Evolutionary conservation across 257 asterid genomes (phyloP).

Genomic region (Capsicum pubescens): DNA sequence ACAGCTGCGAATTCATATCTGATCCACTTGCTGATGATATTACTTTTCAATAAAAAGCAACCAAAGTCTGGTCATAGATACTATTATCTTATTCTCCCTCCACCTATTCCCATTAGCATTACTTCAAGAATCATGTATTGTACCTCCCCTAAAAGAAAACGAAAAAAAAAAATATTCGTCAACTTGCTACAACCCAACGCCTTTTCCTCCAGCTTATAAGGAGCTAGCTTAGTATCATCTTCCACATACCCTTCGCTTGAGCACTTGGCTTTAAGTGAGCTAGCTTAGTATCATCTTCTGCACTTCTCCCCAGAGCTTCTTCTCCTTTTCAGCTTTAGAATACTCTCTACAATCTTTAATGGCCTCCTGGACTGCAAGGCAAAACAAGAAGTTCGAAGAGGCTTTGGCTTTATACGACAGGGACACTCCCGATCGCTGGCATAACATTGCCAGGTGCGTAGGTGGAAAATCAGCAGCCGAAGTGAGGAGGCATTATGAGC

Average conservation of each 20-base stretch:
- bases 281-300: slow-evolving; percentile 32
- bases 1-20: slow-evolving; percentile 50
- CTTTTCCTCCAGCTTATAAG: slow-evolving; percentile 26
- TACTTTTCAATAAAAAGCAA: slow-evolving; percentile 44
- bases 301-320: neutral
- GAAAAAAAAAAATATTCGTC: slow-evolving; percentile 41
- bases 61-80: slow-evolving; percentile 31
- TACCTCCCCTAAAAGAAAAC: neutral
- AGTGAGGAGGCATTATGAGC: slow-evolving; percentile 49
- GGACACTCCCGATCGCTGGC: slow-evolving; percentile 62
- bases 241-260: slow-evolving; percentile 42
- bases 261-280: slow-evolving; percentile 39
- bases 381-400: slow-evolving; percentile 58
- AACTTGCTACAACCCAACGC: slow-evolving; percentile 50
- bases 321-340: neutral
- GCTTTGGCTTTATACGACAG: slow-evolving; percentile 49
- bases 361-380: slow-evolving; percentile 65
- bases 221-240: slow-evolving; percentile 30
- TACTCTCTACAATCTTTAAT: slow-evolving; percentile 26
- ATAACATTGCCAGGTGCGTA: slow-evolving; percentile 51
- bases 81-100: slow-evolving; percentile 27
- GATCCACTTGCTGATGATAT: slow-evolving; percentile 55
- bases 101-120: slow-evolving; percentile 31
- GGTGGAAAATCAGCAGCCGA: slow-evolving; percentile 51
- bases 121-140: slow-evolving; percentile 41